These are phyloP conservation scores for Calophaca sinica DNA, from an alignment of 306 rosid species.

Conservation along the genomic window DNA sequence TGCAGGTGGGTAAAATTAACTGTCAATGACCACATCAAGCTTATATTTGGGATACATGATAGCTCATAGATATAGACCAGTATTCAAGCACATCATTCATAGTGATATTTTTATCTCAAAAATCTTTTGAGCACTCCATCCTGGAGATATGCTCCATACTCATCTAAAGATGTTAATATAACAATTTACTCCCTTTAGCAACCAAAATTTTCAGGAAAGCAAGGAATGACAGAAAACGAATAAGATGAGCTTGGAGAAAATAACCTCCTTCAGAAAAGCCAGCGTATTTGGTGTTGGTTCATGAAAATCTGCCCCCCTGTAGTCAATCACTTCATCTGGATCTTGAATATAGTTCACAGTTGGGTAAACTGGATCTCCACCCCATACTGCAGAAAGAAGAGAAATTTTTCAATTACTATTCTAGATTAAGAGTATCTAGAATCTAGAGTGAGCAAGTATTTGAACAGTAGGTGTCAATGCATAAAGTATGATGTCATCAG, in stretches of 20 bases:
- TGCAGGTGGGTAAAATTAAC: slow-evolving; percentile 18
- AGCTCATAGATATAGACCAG: slow-evolving; percentile 6
- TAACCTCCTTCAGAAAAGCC: slow-evolving; percentile 80
- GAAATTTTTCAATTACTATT: slow-evolving; percentile 33
- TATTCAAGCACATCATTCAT: slow-evolving; percentile 34
- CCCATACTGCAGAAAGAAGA: slow-evolving; percentile 86
- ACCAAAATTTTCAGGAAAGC: slow-evolving; percentile 34
- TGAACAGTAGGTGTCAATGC: slow-evolving; percentile 19
- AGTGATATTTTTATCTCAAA: slow-evolving; percentile 19
- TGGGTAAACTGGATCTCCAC: slow-evolving; percentile 99
- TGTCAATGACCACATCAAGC: slow-evolving; percentile 8
- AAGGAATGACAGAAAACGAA: slow-evolving; percentile 23
- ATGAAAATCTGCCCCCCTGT: slow-evolving; percentile 91
- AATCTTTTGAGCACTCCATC: slow-evolving; percentile 1
- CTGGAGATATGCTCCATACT: slow-evolving; percentile 6
- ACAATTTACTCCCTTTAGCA: slow-evolving; percentile 32
- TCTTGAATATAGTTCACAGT: slow-evolving; percentile 96
- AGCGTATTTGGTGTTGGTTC: slow-evolving; percentile 94
- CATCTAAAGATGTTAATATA: slow-evolving; percentile 35
- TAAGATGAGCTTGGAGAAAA: slow-evolving; percentile 25
- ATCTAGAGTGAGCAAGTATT: slow-evolving; percentile 10
- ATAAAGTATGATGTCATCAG: slow-evolving; percentile 26
- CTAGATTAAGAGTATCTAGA: slow-evolving; percentile 11
- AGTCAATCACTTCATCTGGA: slow-evolving; percentile 83
- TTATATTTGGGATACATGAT: slow-evolving; percentile 24